Conservation (phyloP, 768 basidiomycete species). For the Gloeophyllum trabeum region DNA sequence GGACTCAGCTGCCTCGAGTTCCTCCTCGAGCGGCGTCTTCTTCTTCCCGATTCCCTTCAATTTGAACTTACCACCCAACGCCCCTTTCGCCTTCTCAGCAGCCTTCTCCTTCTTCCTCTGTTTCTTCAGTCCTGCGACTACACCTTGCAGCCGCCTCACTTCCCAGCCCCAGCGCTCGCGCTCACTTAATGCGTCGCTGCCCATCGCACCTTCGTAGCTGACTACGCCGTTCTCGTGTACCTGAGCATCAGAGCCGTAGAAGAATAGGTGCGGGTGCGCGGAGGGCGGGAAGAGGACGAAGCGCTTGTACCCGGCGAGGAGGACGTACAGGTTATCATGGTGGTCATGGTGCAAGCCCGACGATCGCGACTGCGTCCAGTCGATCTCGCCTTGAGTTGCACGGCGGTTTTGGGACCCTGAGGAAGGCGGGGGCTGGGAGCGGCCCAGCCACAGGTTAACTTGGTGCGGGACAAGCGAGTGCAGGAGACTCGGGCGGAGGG, state of each 20-base stretch:
- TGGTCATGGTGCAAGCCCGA: slow-evolving; percentile 18
- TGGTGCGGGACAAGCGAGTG: slow-evolving; percentile 19
- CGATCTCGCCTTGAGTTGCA: not conserved
- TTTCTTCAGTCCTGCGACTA: not conserved
- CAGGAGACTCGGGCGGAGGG: slow-evolving; percentile 15
- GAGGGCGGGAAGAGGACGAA: slow-evolving; percentile 19
- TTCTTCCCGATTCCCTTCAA: slow-evolving; percentile 6
- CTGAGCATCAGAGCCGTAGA: slow-evolving; percentile 9
- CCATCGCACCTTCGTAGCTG: slow-evolving; percentile 9
- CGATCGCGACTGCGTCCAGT: slow-evolving; percentile 16
- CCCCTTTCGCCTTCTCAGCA: slow-evolving; percentile 10
- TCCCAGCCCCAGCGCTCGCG: slow-evolving; percentile 4
- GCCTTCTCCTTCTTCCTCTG: not conserved
- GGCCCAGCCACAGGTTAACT: slow-evolving; percentile 19
- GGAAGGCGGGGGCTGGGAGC: not conserved
- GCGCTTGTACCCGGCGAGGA: slow-evolving; percentile 17
- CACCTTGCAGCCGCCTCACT: slow-evolving; percentile 7
- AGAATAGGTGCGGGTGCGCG: slow-evolving; percentile 13
- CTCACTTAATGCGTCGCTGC: not conserved
- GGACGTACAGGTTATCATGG: slow-evolving; percentile 21
- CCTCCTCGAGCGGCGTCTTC: not conserved
- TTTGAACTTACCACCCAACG: slow-evolving; percentile 2
- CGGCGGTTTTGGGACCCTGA: not conserved
- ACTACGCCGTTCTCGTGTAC: slow-evolving; percentile 19
- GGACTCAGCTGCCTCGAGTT: not conserved